These are phyloP conservation scores for Trametes elegans DNA, from an alignment of 768 basidiomycete species.

Conservation along the genomic window DNA sequence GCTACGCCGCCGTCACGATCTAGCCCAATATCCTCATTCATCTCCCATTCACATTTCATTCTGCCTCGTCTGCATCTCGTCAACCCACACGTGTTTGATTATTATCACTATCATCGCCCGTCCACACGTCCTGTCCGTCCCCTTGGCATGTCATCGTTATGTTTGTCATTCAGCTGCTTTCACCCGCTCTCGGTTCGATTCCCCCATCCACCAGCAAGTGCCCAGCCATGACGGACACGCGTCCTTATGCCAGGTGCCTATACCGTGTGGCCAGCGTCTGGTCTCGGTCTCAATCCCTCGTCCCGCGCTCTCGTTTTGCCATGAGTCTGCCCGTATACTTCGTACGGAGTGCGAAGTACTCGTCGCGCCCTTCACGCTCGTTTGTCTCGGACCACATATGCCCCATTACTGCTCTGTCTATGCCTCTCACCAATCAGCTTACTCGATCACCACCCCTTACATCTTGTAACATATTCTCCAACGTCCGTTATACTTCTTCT, in stretches of 20 bases:
- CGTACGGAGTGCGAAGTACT: background rate
- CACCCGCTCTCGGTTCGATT: slow-evolving; percentile 20
- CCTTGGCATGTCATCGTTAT: slow-evolving; percentile 24
- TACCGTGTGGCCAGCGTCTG: slow-evolving; percentile 14
- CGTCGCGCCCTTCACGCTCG: slow-evolving; percentile 14
- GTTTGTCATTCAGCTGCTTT: slow-evolving; percentile 23
- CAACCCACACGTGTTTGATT: slow-evolving; percentile 27
- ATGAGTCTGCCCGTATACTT: background rate
- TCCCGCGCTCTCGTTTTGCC: slow-evolving; percentile 14
- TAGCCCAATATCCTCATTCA: slow-evolving; percentile 17
- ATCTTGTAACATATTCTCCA: slow-evolving; percentile 10
- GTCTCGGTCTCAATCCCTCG: background rate
- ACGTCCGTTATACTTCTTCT: background rate
- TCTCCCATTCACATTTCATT: slow-evolving; percentile 12
- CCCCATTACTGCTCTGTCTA: slow-evolving; percentile 10
- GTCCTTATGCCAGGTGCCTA: slow-evolving; percentile 14
- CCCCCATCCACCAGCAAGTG: slow-evolving; percentile 5
- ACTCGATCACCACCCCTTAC: slow-evolving; percentile 7
- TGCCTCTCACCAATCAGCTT: slow-evolving; percentile 14
- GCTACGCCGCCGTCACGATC: slow-evolving; percentile 17
- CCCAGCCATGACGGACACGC: slow-evolving; percentile 12
- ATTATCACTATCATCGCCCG: slow-evolving; percentile 22
- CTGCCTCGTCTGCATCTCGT: slow-evolving; percentile 19
- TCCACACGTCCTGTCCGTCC: slow-evolving; percentile 18
- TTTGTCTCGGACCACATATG: slow-evolving; percentile 14